These are phyloP conservation scores for Penicillium roqueforti DNA, from an alignment of 495 filamentous ascomycete species.

Conservation along the genomic window DNA sequence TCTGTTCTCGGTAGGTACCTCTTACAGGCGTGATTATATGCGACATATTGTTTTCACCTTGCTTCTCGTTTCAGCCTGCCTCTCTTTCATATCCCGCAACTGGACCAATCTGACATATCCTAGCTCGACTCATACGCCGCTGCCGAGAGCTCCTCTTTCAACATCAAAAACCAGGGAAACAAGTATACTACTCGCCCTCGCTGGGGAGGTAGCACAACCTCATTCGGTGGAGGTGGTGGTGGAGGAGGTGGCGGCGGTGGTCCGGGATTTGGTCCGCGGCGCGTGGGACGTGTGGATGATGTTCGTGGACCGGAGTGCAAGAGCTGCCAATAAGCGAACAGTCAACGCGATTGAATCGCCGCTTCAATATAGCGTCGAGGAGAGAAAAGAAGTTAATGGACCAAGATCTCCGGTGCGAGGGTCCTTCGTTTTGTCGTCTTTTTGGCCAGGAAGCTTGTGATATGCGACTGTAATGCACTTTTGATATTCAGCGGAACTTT, in stretches of 20 bases:
- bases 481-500: background rate
- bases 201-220: constrained; percentile 27
- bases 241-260: constrained; percentile 31
- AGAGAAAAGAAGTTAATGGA: background rate
- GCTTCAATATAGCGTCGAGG: background rate
- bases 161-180: constrained; percentile 36
- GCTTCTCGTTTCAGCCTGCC: background rate
- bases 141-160: constrained; percentile 61
- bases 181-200: constrained; percentile 18
- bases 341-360: background rate
- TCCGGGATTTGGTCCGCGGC: constrained; percentile 28
- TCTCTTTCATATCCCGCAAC: background rate
- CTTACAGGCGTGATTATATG: background rate
- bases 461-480: constrained; percentile 2
- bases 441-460: background rate
- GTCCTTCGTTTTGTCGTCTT: background rate
- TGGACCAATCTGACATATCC: background rate
- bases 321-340: constrained; percentile 24
- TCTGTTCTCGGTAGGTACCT: constrained; percentile 36
- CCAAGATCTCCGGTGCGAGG: background rate
- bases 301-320: constrained; percentile 39
- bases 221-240: constrained; percentile 17
- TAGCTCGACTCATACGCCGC: constrained; percentile 64
- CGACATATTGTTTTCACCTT: background rate
- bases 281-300: constrained; percentile 41